These are phyloP conservation scores for Niebla homalea DNA, from an alignment of 495 filamentous ascomycete genomes.

Conservation along the genomic window DNA sequence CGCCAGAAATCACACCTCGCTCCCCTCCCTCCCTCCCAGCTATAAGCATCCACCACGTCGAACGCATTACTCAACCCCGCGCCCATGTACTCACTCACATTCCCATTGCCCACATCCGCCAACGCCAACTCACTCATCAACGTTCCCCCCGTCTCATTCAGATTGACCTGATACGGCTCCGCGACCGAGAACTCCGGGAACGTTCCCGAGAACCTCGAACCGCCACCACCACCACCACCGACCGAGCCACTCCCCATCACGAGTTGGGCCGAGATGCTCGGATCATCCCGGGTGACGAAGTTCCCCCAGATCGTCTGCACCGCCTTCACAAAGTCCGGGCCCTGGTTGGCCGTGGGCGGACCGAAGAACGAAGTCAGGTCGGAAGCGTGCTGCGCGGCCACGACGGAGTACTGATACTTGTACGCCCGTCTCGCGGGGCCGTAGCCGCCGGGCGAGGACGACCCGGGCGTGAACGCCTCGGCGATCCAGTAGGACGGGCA, in stretches of 20 bases:
- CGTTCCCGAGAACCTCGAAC: neutral
- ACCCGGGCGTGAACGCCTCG: constrained; percentile 34
- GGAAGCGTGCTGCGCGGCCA: constrained; percentile 41
- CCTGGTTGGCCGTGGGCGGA: constrained; percentile 14
- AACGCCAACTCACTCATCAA: constrained; percentile 11
- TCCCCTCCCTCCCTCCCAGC: constrained; percentile 47
- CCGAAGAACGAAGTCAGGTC: constrained; percentile 43
- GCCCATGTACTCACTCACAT: constrained; percentile 20
- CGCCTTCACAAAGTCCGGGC: constrained; percentile 22
- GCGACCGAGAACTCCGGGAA: constrained; percentile 24
- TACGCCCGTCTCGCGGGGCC: constrained; percentile 24
- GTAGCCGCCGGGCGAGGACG: too few relatives aligned
- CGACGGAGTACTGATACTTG: constrained; percentile 51
- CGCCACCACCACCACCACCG: neutral
- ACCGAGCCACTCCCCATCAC: constrained; percentile 8
- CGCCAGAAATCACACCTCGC: constrained; percentile 44
- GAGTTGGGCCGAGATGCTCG: constrained; percentile 33
- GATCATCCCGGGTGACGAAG: constrained; percentile 41
- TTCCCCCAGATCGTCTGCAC: constrained; percentile 29
- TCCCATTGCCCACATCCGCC: neutral
- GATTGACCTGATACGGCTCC: constrained; percentile 31
- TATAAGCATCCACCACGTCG: constrained; percentile 30
- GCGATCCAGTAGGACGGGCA: constrained; percentile 54
- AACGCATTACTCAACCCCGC: constrained; percentile 37
- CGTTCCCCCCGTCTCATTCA: constrained; percentile 42